A percentile compares a stretch with the other conserved stretches of the same genome.
phyloP scores from a whole-genome alignment of 108 stramenopile genomes.

The Schizochytrium sp. region DNA sequence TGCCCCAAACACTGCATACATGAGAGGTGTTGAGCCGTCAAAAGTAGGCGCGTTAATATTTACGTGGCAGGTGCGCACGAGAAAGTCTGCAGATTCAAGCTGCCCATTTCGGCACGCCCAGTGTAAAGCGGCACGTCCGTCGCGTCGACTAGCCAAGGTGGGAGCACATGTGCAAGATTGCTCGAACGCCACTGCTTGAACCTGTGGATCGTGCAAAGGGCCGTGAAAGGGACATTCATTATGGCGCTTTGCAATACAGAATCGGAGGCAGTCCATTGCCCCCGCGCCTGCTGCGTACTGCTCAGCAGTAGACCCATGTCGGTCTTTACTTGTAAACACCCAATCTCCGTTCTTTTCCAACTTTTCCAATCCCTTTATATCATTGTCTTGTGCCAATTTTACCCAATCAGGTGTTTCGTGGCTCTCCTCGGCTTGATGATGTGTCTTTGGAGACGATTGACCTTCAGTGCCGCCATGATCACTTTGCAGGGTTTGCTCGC shows the following conservation, averaged over 20 bases:
- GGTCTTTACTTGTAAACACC: neutral
- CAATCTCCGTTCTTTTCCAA: neutral
- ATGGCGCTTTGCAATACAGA: neutral
- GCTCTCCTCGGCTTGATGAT: neutral
- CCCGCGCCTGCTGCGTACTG: slow-evolving; percentile 49
- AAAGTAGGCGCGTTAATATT: slow-evolving; percentile 4
- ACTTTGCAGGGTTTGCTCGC: neutral
- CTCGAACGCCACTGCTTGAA: neutral
- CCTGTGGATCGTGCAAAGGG: neutral
- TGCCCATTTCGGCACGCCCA: slow-evolving; percentile 28
- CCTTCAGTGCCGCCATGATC: neutral
- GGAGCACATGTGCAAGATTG: slow-evolving; percentile 6
- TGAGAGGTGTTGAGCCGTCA: slow-evolving; percentile 42
- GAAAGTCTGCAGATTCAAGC: neutral
- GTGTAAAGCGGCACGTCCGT: slow-evolving; percentile 45
- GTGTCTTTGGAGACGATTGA: neutral
- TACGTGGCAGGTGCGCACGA: neutral
- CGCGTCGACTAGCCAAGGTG: neutral
- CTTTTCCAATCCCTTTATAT: neutral
- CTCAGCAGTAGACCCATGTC: slow-evolving; percentile 32
- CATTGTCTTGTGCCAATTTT: neutral
- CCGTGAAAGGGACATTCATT: neutral
- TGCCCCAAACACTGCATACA: slow-evolving; percentile 39
- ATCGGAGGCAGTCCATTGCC: neutral
- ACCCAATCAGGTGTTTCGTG: slow-evolving; percentile 7